Evolutionary conservation across 129 eudicot species (phyloP).

Genomic region (Sambucus nigra): DNA sequence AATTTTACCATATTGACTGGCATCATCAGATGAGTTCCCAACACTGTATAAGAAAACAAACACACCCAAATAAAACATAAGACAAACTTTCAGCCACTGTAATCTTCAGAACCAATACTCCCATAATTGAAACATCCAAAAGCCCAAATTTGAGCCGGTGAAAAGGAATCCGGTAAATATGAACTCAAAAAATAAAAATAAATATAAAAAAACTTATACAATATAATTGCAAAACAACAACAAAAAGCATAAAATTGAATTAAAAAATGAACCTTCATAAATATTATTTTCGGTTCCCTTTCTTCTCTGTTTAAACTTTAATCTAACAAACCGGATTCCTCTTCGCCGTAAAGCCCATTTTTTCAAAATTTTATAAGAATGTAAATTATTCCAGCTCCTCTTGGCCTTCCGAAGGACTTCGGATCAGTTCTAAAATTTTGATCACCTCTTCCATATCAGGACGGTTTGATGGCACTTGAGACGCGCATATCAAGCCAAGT

Average conservation of each 20-base stretch:
- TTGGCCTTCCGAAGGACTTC: slow-evolving; percentile 58
- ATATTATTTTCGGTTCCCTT: neutral
- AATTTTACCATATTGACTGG: too few species aligned
- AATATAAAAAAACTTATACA: too few species aligned
- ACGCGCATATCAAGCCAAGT: slow-evolving; percentile 86
- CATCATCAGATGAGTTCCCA: neutral
- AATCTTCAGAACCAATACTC: neutral
- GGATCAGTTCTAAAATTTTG: slow-evolving; percentile 78
- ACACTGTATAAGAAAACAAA: neutral
- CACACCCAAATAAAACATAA: slow-evolving; percentile 1
- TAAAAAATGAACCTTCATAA: neutral
- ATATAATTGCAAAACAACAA: slow-evolving; percentile 5
- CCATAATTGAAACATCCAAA: neutral
- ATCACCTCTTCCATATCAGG: slow-evolving; percentile 95
- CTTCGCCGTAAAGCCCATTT: slow-evolving; percentile 7
- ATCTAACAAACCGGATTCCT: slow-evolving; percentile 20
- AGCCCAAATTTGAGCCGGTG: slow-evolving; percentile 13
- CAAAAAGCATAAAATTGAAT: neutral
- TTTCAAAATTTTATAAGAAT: neutral
- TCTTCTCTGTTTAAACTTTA: neutral
- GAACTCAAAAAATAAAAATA: neutral
- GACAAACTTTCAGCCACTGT: slow-evolving; percentile 3
- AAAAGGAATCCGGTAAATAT: slow-evolving; percentile 4
- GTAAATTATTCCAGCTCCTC: slow-evolving; percentile 44
- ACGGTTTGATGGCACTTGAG: slow-evolving; percentile 91